These are phyloP conservation scores for Panellus pusillus DNA, from an alignment of 768 basidiomycete genomes.

Conservation along the genomic window DNA sequence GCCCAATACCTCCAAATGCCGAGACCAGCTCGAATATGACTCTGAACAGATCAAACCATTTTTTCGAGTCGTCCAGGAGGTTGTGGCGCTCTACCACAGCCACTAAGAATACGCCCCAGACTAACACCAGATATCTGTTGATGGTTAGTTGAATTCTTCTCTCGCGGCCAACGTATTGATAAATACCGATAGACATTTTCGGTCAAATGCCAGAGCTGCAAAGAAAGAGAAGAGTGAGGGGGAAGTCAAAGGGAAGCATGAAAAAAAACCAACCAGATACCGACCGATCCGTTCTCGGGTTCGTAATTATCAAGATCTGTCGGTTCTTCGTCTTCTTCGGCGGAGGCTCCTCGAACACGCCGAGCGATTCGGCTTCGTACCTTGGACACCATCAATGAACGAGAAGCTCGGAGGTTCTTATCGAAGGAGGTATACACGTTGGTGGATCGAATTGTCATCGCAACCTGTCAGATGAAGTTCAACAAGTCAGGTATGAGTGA, in stretches of 20 bases:
- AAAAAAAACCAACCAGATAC: constrained; percentile 27
- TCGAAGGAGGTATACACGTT: constrained; percentile 47
- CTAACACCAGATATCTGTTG: constrained; percentile 78
- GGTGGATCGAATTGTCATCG: constrained; percentile 64
- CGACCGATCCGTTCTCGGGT: constrained; percentile 44
- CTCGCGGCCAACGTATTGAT: too few relatives aligned
- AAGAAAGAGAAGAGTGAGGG: constrained; percentile 24
- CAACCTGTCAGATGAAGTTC: constrained; percentile 37
- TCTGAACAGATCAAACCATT: constrained; percentile 63
- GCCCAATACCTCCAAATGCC: constrained; percentile 68
- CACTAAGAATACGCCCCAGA: constrained; percentile 69
- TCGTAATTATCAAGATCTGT: constrained; percentile 36
- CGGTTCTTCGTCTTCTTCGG: constrained; percentile 51
- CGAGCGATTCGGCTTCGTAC: constrained; percentile 73
- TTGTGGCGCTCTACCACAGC: constrained; percentile 68
- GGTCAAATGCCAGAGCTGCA: constrained; percentile 56
- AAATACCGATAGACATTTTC: constrained; percentile 56
- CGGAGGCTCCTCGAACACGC: constrained; percentile 58
- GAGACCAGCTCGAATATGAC: constrained; percentile 66
- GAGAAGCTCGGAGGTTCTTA: background rate
- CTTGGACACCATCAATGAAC: constrained; percentile 24
- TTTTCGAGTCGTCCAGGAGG: constrained; percentile 52
- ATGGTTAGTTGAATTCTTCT: background rate
- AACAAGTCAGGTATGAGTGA: background rate
- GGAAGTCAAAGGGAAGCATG: background rate